Base-by-base conservation (phyloP, 495 filamentous ascomycete species). In the Thozetella sp. region DNA sequence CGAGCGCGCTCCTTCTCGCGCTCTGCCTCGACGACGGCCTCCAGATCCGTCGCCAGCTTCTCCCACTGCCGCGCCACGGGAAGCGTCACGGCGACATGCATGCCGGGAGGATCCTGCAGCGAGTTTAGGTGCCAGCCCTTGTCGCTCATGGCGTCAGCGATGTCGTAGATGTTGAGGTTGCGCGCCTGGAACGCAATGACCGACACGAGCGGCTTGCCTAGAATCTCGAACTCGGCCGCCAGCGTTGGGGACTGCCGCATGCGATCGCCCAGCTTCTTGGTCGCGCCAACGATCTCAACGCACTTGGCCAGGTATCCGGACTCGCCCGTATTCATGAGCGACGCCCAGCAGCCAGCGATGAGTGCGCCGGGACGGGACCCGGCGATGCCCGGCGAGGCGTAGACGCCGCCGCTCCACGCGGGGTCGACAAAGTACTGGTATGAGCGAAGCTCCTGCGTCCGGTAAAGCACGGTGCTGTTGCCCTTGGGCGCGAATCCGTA, bases 401-500 rank as follows among this genome's bases (percentile, higher is more conserved):
- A 99, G 1, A 99, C 92, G 65, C 95, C 95, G 63, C 95, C 95
- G 40, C 90, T 88, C 95, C 95, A 99, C 72, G 94, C 89, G 3
- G 96, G 89, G 34, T 90, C 93, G 72, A 99, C 86, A 73, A 97
- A 98, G 80, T 99, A 99, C 71, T 97, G 95, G 70, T 97, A 90
- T 34, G 83, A 81, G 60, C 95, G 88, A 51, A 96, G 85, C 46
- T 83, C 74, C 43, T 86, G 79, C 56, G 84, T 91, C 67, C 96
- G 92, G 80, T 98, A 98, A 55, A 99, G 85, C 19, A 97, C 76
- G 10, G 93, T 93, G 25, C 88, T 92, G 80, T 95, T 98, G 56
- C 95, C 95, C 76, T 98, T 98, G 22, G 95, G 95, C 0, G 95
- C 96, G 74, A 99, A 99, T 23, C 95, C 95, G 72, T 99, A 99